phyloP scores from a whole-genome alignment of 331 rosid species.

The Telfairia occidentalis region DNA sequence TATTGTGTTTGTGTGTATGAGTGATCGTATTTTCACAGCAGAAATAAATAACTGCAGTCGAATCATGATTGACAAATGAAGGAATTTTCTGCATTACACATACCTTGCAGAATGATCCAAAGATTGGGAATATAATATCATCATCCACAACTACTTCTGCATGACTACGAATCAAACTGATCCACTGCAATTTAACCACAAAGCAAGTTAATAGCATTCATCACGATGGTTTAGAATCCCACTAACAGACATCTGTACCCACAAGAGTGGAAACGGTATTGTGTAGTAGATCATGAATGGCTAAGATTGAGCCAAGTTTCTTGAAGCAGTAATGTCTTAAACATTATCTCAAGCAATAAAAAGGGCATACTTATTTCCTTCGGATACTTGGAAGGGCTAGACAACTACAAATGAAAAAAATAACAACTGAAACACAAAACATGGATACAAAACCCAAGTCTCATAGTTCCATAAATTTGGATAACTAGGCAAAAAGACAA shows the following conservation, averaged over 20 bases:
- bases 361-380: too few species aligned
- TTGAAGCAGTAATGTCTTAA: not conserved
- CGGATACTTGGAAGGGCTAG: not conserved
- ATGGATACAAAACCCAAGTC: not conserved
- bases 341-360: not conserved
- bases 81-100: constrained; percentile 12
- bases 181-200: constrained; percentile 50
- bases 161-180: constrained; percentile 63
- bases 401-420: not conserved
- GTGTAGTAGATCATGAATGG: not conserved
- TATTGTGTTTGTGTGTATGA: not conserved
- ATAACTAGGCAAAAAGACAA: not conserved
- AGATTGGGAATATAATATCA: constrained; percentile 42
- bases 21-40: not conserved
- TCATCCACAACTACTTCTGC: constrained; percentile 78
- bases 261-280: not conserved
- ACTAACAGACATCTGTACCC: not conserved
- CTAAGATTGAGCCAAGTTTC: not conserved
- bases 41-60: not conserved
- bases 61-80: not conserved
- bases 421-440: not conserved
- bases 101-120: constrained; percentile 70
- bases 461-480: not conserved
- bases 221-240: not conserved
- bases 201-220: not conserved